phyloP scores from a whole-genome alignment of 768 basidiomycete genomes.

The Leucogyrophana mollusca region DNA sequence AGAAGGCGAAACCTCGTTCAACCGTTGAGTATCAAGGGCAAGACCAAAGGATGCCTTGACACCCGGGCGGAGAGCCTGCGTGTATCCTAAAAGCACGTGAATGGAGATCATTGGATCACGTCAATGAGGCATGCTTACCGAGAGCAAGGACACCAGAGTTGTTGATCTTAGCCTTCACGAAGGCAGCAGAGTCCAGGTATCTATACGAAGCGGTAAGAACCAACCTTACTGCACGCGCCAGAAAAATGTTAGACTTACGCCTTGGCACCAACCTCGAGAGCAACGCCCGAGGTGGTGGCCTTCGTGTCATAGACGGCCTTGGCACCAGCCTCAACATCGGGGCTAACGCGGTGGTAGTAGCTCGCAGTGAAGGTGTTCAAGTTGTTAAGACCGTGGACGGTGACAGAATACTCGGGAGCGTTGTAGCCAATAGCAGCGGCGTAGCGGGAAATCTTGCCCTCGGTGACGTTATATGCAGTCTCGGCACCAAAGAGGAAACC shows the following conservation, averaged over 20 bases:
- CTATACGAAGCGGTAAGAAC: slow-evolving; percentile 30
- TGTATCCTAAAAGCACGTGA: slow-evolving; percentile 58
- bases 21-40: slow-evolving; percentile 89
- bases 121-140: slow-evolving; percentile 39
- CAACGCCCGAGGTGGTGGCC: slow-evolving; percentile 80
- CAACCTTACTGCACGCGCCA: background rate
- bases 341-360: slow-evolving; percentile 96
- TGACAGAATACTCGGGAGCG: slow-evolving; percentile 93
- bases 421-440: slow-evolving; percentile 92
- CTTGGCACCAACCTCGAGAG: slow-evolving; percentile 94
- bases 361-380: slow-evolving; percentile 89
- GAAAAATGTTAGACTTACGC: slow-evolving; percentile 51
- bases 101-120: slow-evolving; percentile 8
- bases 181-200: slow-evolving; percentile 84
- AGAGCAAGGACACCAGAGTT: slow-evolving; percentile 89
- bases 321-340: slow-evolving; percentile 91
- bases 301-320: slow-evolving; percentile 97
- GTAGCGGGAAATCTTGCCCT: slow-evolving; percentile 90
- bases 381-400: slow-evolving; percentile 93
- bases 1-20: slow-evolving; percentile 66
- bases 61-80: slow-evolving; percentile 90
- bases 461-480: slow-evolving; percentile 94
- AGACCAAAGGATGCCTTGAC: slow-evolving; percentile 93
- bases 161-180: slow-evolving; percentile 99
- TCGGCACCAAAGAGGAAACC: slow-evolving; percentile 97